phyloP scores from a whole-genome alignment of 2,329 filamentous ascomycete species.

The Podosphaera xanthii region DNA sequence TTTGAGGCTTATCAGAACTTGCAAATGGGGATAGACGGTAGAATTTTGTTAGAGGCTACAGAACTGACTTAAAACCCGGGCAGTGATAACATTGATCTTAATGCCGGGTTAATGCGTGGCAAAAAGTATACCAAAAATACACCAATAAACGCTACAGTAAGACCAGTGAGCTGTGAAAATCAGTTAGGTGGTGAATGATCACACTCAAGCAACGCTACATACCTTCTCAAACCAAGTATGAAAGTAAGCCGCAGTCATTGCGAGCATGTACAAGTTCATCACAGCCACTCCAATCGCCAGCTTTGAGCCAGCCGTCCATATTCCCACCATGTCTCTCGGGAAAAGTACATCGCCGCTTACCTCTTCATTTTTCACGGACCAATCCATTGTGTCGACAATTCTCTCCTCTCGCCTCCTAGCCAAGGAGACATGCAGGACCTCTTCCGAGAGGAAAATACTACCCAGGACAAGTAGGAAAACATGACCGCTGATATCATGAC shows the following conservation, averaged over 20 bases:
- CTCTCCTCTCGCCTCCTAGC: slow-evolving; percentile 33
- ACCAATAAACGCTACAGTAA: slow-evolving; percentile 24
- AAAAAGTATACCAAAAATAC: slow-evolving; percentile 28
- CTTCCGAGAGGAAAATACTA: slow-evolving; percentile 59
- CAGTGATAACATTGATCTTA: slow-evolving; percentile 24
- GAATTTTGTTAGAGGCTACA: not conserved
- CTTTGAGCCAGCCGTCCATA: slow-evolving; percentile 26
- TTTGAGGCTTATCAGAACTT: too few relatives aligned
- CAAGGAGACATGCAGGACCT: slow-evolving; percentile 42
- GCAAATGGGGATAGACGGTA: too few relatives aligned
- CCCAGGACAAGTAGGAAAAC: slow-evolving; percentile 80
- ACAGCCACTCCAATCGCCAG: slow-evolving; percentile 39
- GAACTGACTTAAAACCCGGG: slow-evolving; percentile 16
- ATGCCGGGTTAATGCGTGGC: slow-evolving; percentile 21
- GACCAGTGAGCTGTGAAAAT: slow-evolving; percentile 22
- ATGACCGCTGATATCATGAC: slow-evolving; percentile 88
- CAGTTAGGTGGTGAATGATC: slow-evolving; percentile 1
- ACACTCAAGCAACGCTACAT: slow-evolving; percentile 11
- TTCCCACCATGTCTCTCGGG: slow-evolving; percentile 1
- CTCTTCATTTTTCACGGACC: slow-evolving; percentile 35
- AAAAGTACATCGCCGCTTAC: slow-evolving; percentile 20
- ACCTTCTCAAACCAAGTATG: slow-evolving; percentile 98
- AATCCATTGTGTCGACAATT: slow-evolving; percentile 40
- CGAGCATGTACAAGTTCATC: slow-evolving; percentile 78
- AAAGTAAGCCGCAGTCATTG: slow-evolving; percentile 97